Evolutionary conservation across 2,329 filamentous ascomycete genomes (phyloP), one percentile per base, ranked within the genome.

Genomic region (Monilinia fructigena): DNA sequence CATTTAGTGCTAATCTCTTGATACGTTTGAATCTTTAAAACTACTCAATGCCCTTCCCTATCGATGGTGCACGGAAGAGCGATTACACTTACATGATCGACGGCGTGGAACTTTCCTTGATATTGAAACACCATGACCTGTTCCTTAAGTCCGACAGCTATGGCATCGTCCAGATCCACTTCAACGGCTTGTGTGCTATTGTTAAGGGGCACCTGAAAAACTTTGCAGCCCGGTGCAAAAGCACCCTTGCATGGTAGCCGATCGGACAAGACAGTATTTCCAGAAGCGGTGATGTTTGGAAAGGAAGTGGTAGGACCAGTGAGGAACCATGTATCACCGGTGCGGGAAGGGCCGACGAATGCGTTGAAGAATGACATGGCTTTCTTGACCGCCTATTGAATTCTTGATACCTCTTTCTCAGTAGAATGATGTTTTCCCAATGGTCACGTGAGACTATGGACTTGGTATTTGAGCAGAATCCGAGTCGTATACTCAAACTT

Each of bases 111-210:
- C 67, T 83, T 86, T 3, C 83, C 85, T 62, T 81, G 56, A 55
- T 88, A 88, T 70, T 82, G 81, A 69, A 90, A 91, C 0, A 91
- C 81, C 23, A 91, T 79, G 0, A 90, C 85, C 72, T 90, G 87
- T 65, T 89, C 81, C 55, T 79, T 81, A 3, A 70, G 59, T 3
- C 79, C 77, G 4, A 76, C 75, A 1, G 72, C 76, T 14, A 76
- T 67, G 0, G 74, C 76, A 10, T 80, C 78, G 0, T 75, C 74
- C 3, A 80, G 67, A 18, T 64, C 59, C 12, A 69, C 64, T 66
- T 80, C 80, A 0, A 70, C 77, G 14, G 73, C 78, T 38, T 76
- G 75, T 2, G 77, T 75, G 23, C 70, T 75, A 63, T 80, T 76
- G 14, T 75, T 75, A 53, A 77, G 77, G 7, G 82, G 80, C 7